phyloP scores from a whole-genome alignment of 495 filamentous ascomycete species.

The Elasticomyces elasticus region DNA sequence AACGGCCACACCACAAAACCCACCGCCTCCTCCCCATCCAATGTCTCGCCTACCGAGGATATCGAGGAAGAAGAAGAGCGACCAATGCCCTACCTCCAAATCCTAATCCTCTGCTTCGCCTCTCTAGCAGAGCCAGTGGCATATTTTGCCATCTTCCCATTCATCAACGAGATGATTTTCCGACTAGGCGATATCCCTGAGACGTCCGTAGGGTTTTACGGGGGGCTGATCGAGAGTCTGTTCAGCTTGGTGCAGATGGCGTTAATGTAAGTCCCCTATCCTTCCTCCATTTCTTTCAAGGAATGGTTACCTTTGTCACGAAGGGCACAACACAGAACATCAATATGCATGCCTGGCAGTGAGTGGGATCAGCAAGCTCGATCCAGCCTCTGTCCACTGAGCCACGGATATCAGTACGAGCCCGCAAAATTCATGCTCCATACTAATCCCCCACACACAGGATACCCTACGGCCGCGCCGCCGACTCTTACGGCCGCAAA shows the following conservation, averaged over 20 bases:
- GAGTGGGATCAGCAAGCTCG: too few relatives aligned
- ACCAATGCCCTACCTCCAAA: constrained; percentile 48
- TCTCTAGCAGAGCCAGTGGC: constrained; percentile 62
- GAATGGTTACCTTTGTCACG: too few relatives aligned
- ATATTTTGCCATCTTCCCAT: constrained; percentile 68
- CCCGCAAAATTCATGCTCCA: too few relatives aligned
- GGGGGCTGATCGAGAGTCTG: constrained; percentile 60
- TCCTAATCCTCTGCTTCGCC: constrained; percentile 56
- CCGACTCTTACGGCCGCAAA: constrained; percentile 59
- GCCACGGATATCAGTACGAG: too few relatives aligned
- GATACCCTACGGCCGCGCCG: constrained; percentile 51
- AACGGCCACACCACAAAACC: neutral
- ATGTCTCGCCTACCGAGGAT: neutral
- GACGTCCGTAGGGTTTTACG: constrained; percentile 60
- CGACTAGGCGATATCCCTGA: constrained; percentile 46
- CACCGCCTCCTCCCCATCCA: neutral
- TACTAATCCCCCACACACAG: too few relatives aligned
- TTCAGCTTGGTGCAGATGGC: constrained; percentile 59
- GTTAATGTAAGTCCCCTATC: too few relatives aligned
- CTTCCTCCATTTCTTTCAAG: too few relatives aligned
- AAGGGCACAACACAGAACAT: too few relatives aligned
- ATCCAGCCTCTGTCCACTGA: too few relatives aligned
- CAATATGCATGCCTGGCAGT: too few relatives aligned
- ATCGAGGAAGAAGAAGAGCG: constrained; percentile 28
- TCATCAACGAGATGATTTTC: constrained; percentile 60